Evolutionary conservation across 306 rosid species (phyloP).

Genomic region (Parietaria judaica): DNA sequence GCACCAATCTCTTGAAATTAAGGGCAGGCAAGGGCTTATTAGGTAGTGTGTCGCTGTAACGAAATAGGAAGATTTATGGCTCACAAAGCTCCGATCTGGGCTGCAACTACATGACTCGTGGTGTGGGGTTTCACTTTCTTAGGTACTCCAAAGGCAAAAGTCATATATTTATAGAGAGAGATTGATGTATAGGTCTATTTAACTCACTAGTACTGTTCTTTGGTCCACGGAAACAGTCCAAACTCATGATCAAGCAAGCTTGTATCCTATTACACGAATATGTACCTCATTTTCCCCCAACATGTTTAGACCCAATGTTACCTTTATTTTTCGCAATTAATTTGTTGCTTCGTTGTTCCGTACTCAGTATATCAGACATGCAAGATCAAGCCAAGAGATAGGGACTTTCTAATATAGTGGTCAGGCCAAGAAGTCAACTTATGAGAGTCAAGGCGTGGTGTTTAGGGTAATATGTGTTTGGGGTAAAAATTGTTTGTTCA

Average conservation of each 20-base stretch:
- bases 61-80: slow-evolving; percentile 1
- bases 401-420: too few relatives aligned
- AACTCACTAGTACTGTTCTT: neutral
- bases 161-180: neutral
- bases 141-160: neutral
- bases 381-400: neutral
- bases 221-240: slow-evolving; percentile 6
- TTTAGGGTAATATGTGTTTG: too few relatives aligned
- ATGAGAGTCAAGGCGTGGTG: too few relatives aligned
- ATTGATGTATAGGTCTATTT: neutral
- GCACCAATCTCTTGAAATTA: too few relatives aligned
- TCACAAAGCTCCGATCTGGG: slow-evolving; percentile 14
- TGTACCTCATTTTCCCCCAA: neutral
- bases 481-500: too few relatives aligned
- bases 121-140: slow-evolving; percentile 4
- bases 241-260: slow-evolving; percentile 1
- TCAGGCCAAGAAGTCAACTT: too few relatives aligned
- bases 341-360: neutral
- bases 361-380: neutral
- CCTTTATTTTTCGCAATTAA: neutral
- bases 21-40: neutral
- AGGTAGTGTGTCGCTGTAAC: slow-evolving; percentile 23
- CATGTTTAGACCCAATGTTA: neutral
- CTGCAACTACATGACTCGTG: neutral
- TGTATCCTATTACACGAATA: neutral